These are phyloP conservation scores for Ophiostoma fasciatum DNA, from an alignment of 2,329 filamentous ascomycete genomes.

Conservation along the genomic window DNA sequence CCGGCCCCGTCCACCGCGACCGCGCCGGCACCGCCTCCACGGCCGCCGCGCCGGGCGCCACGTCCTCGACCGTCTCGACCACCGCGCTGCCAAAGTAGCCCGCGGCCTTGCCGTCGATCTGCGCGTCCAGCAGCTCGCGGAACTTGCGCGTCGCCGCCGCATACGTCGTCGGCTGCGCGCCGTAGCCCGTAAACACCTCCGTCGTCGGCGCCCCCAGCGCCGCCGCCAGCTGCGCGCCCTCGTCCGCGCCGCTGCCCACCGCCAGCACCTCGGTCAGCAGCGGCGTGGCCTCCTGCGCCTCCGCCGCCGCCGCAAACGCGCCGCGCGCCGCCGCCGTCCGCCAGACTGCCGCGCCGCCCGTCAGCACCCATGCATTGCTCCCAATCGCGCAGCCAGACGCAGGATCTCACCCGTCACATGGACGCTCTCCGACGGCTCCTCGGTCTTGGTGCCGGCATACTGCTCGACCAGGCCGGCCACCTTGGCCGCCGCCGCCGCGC, in stretches of 20 bases:
- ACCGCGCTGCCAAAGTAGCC: slow-evolving; percentile 7
- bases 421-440: slow-evolving; percentile 1
- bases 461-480: slow-evolving; percentile 3
- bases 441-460: slow-evolving; percentile 5
- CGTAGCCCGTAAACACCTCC: slow-evolving; percentile 15
- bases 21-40: not conserved
- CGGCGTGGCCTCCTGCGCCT: not conserved
- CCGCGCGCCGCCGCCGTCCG: not conserved
- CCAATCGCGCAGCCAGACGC: not conserved
- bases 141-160: slow-evolving; percentile 10
- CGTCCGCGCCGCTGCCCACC: not conserved
- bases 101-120: no score
- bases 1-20: slow-evolving; percentile 1
- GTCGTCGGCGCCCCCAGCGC: slow-evolving; percentile 11
- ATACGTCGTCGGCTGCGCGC: slow-evolving; percentile 10
- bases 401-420: not conserved
- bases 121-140: slow-evolving; percentile 4
- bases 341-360: slow-evolving; percentile 3
- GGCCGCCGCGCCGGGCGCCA: not conserved
- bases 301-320: not conserved
- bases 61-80: slow-evolving; percentile 4
- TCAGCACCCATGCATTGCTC: no score
- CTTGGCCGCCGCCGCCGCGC: slow-evolving; percentile 1
- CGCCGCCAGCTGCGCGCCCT: not conserved
- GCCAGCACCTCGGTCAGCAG: slow-evolving; percentile 1